Evolutionary conservation across 805 yeast species (phyloP), one percentile per base, ranked within the genome.

Genomic region (Starmerella powellii): DNA sequence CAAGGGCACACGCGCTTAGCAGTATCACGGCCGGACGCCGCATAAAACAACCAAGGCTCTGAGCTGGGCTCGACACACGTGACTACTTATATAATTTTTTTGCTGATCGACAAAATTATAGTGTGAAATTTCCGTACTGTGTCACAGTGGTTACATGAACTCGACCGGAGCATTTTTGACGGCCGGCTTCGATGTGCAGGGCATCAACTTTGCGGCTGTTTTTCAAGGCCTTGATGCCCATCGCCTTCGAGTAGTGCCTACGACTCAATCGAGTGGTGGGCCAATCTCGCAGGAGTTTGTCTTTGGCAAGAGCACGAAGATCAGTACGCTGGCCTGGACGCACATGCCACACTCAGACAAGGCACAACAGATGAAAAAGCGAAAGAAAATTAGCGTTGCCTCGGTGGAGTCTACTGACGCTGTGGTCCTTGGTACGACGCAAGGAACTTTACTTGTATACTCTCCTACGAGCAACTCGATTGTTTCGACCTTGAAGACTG

Each of bases 201-300:
- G 80, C n/a, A 65, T 71, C 34, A 70, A 68, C 54, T 68, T 76
- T 51, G 85, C 87, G 20, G 72, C 76, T 34, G 83, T 74, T 1
- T 63, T 74, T 17, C 72, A 74, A 28, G 79, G 84, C 1, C 68
- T 84, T 45, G 88, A 82, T 58, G 66, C 76, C 4, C 88, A 80
- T 54, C 74, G 76, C 49, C 63, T 84, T 30, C 67, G 77, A 43
- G 81, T 80, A 2, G 38, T 42, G 8, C 38, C 51, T 6, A 19
- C 43, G 16, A 15, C 37, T 31, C 40, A 36, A 21, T 78, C 76
- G 54, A 68, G 80, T 16, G 54, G 67, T 3, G 59, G 60, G 30
- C 67, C 63, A 21, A 57, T 68, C 13, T 51, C 64, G 27, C 57
- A 65, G 5, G 74, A 73, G 17, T 71, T 72, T 52, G 65, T 67